A percentile compares a stretch with the other conserved stretches of the same genome.
Evolutionary conservation across 192 early-diverging fungal species (phyloP).

Genomic region (Chytriomyces hyalinus): DNA sequence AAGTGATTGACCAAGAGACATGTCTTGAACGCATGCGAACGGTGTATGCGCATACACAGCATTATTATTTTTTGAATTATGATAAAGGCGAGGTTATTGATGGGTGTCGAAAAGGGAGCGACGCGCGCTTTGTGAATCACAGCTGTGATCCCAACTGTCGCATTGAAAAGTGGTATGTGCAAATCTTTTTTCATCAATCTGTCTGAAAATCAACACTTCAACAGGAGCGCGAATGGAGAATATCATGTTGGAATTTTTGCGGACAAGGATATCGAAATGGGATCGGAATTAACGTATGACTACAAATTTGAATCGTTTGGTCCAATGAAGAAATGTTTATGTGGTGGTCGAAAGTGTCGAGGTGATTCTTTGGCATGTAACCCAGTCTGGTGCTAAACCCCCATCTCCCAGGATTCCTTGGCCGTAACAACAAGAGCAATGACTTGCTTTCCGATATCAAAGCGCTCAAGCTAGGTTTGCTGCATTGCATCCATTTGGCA

Average conservation of each 20-base stretch:
- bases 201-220: neutral
- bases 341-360: slow-evolving; percentile 70
- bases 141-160: slow-evolving; percentile 85
- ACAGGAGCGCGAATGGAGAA: slow-evolving; percentile 72
- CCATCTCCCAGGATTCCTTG: slow-evolving; percentile 28
- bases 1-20: slow-evolving; percentile 71
- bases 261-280: slow-evolving; percentile 65
- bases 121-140: slow-evolving; percentile 86
- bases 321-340: slow-evolving; percentile 70
- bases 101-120: slow-evolving; percentile 75
- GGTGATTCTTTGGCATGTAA: slow-evolving; percentile 33
- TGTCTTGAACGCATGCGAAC: slow-evolving; percentile 76
- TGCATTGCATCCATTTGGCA: neutral
- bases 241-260: slow-evolving; percentile 77
- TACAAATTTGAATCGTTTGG: slow-evolving; percentile 80
- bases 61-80: slow-evolving; percentile 85
- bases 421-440: slow-evolving; percentile 16
- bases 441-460: slow-evolving; percentile 11
- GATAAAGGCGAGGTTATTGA: slow-evolving; percentile 78
- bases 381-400: neutral
- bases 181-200: neutral
- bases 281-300: slow-evolving; percentile 80
- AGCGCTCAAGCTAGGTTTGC: slow-evolving; percentile 19
- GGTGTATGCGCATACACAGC: slow-evolving; percentile 65
- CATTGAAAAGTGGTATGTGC: slow-evolving; percentile 83